phyloP scores from a whole-genome alignment of 345 rosid genomes.

The Populus tremula region DNA sequence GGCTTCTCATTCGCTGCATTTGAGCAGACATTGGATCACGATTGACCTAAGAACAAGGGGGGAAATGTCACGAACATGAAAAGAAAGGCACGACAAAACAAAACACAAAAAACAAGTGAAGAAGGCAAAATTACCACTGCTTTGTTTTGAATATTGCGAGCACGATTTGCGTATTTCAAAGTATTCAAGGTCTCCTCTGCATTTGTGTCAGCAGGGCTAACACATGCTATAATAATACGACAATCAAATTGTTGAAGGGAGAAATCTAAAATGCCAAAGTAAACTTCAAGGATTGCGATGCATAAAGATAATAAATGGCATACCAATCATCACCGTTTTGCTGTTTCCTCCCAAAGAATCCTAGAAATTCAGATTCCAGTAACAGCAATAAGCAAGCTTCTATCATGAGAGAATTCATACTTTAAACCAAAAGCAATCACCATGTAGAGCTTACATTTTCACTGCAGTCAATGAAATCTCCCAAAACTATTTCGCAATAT shows the following conservation, averaged over 20 bases:
- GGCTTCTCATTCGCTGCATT: conserved; percentile 81
- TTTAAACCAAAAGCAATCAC: not conserved
- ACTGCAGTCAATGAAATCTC: not conserved
- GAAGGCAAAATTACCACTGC: conserved; percentile 63
- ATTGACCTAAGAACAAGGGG: conserved; percentile 49
- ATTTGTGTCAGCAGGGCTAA: conserved; percentile 97
- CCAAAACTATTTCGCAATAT: too few relatives aligned
- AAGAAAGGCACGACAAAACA: not conserved
- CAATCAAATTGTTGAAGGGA: not conserved
- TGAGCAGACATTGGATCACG: conserved; percentile 86
- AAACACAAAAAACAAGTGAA: not conserved
- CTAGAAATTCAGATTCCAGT: conserved; percentile 37
- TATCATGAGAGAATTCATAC: not conserved
- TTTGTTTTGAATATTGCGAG: conserved; percentile 95
- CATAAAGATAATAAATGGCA: conserved; percentile 8
- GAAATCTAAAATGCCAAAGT: not conserved
- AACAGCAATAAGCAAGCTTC: conserved; percentile 2
- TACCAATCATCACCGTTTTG: conserved; percentile 99
- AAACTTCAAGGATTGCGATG: not conserved
- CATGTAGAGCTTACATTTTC: not conserved
- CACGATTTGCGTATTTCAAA: conserved; percentile 94
- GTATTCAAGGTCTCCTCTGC: conserved; percentile 97
- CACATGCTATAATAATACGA: conserved; percentile 61
- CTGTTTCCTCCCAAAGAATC: conserved; percentile 99
- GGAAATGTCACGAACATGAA: not conserved